Conservation (phyloP, 257 asterid genomes). For the Solanum virginianum region DNA sequence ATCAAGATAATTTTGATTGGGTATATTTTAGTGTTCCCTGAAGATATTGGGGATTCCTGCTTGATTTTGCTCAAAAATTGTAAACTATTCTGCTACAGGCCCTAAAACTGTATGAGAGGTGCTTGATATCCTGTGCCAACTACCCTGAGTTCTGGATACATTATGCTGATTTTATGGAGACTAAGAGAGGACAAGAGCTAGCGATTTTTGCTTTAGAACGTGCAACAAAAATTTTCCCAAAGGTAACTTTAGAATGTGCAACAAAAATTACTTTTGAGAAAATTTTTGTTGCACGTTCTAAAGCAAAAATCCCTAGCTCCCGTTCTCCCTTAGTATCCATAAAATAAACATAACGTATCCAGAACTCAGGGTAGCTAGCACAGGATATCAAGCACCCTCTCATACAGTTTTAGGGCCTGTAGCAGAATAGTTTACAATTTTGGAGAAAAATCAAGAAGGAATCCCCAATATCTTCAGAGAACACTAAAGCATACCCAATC, state of each 20-base stretch:
- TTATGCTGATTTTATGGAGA: slow-evolving; percentile 69
- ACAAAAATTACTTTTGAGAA: slow-evolving; percentile 46
- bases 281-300: slow-evolving; percentile 63
- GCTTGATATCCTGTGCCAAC: slow-evolving; percentile 85
- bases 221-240: slow-evolving; percentile 57
- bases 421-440: not conserved
- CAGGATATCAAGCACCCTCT: slow-evolving; percentile 92
- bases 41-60: not conserved
- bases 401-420: slow-evolving; percentile 74
- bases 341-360: slow-evolving; percentile 86
- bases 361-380: slow-evolving; percentile 78
- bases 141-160: slow-evolving; percentile 93
- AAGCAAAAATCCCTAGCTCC: slow-evolving; percentile 59
- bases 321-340: slow-evolving; percentile 72
- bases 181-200: slow-evolving; percentile 68
- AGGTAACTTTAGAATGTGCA: slow-evolving; percentile 25
- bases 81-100: slow-evolving; percentile 33
- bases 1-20: slow-evolving; percentile 62
- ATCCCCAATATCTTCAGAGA: not conserved
- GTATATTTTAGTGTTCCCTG: slow-evolving; percentile 18
- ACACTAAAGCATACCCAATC: slow-evolving; percentile 40
- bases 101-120: slow-evolving; percentile 71
- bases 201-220: slow-evolving; percentile 64
- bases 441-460: not conserved
- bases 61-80: not conserved